A percentile compares a stretch with the other conserved stretches of the same genome.
These are phyloP conservation scores for Ophiostoma ulmi DNA, from an alignment of 2,329 filamentous ascomycete species.

Conservation along the genomic window DNA sequence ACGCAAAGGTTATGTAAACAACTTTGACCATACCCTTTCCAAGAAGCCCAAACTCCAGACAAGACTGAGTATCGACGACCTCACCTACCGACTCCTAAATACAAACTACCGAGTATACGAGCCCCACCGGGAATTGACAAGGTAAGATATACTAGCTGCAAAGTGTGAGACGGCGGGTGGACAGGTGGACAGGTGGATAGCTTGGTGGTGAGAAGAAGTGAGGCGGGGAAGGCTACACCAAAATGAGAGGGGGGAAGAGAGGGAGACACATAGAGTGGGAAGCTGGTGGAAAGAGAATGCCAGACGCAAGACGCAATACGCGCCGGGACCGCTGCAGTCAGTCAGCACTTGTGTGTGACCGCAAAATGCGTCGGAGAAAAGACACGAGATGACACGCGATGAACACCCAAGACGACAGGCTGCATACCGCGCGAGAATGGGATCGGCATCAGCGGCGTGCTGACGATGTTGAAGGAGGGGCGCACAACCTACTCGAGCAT, in stretches of 20 bases:
- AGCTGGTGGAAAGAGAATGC: neutral
- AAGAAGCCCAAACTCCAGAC: neutral
- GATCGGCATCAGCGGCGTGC: neutral
- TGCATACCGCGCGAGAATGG: neutral
- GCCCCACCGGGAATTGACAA: neutral
- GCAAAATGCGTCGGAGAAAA: neutral
- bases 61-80: neutral
- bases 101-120: neutral
- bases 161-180: neutral
- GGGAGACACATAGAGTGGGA: neutral
- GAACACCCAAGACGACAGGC: neutral
- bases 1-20: neutral
- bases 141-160: neutral
- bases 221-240: neutral
- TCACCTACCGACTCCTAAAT: neutral
- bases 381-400: neutral
- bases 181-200: neutral
- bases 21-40: neutral
- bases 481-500: too few species aligned
- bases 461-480: neutral
- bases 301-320: neutral
- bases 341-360: constrained; percentile 1
- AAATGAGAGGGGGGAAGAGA: neutral
- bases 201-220: neutral
- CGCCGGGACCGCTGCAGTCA: neutral